Evolutionary conservation across 2,329 filamentous ascomycete species (phyloP), one percentile per base, ranked within the genome.

Genomic region (Metarhizium humberi): DNA sequence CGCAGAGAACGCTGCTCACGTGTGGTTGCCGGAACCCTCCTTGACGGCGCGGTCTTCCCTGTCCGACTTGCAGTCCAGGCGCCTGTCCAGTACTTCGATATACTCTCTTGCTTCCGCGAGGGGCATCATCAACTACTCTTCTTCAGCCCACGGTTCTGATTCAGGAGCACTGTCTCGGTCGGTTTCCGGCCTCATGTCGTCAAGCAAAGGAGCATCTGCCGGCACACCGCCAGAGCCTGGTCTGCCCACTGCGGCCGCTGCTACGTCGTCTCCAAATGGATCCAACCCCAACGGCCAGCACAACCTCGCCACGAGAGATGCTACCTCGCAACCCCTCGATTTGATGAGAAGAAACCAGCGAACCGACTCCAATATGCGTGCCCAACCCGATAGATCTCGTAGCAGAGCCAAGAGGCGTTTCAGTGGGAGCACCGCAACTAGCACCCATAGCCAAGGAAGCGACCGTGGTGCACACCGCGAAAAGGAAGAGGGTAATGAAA

Each of bases 371-470:
- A 66, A 68, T 51, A 56, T 72, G 55, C 74, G 78, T 47, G 6
- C 74, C 14, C 77, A 78, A 56, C 77, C 77, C 10, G 77, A 78
- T 54, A 74, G 79, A 60, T 87, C 86, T 50, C 81, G 86, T 47
- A 90, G 88, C 65, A 78, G 80, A 64, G 82, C 78, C 20, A 87
- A 89, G 67, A 78, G 90, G 59, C 81, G 90, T 57, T 85, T 94
- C 62, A 95, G 90, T 64, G 86, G 84, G 29, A 94, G 89, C 69
- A 92, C 88, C 43, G 85, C 78, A n/a, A 82, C 86, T 43, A 94
- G 88, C 71, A 94, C 87, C 67, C 83, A 89, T 58, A 94, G 88
- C 64, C 86, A 87, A 6, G 88, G 86, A 60, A 87, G 85, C 61
- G 89, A 92, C 54, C 76, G 85, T 54, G 75, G 75, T 32, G 68